These are phyloP conservation scores for Rhodotorula babjevae DNA, from an alignment of 768 basidiomycete species.

Conservation along the genomic window DNA sequence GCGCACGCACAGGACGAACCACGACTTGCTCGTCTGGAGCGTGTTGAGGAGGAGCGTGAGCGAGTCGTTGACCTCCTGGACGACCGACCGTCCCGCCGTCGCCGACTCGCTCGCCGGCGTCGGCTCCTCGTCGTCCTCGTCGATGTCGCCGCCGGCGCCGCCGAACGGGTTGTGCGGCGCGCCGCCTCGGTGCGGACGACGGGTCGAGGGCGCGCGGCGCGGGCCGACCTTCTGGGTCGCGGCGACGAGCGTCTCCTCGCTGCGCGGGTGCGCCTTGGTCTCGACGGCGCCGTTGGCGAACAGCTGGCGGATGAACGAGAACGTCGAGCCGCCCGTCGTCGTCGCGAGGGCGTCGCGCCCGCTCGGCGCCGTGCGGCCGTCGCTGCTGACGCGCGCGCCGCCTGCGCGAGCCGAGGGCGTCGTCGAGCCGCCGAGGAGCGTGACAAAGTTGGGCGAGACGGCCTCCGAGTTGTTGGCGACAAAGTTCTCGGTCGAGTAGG, in stretches of 20 bases:
- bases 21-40: constrained; percentile 48
- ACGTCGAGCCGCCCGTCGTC: constrained; percentile 73
- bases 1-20: constrained; percentile 88
- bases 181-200: constrained; percentile 51
- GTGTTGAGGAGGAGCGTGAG: constrained; percentile 60
- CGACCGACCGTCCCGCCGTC: constrained; percentile 17
- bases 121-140: neutral
- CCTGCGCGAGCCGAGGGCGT: no score
- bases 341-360: constrained; percentile 55
- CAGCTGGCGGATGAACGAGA: constrained; percentile 83
- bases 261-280: constrained; percentile 81
- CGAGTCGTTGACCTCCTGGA: constrained; percentile 55
- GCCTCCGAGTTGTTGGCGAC: constrained; percentile 81
- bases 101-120: neutral
- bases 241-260: constrained; percentile 91
- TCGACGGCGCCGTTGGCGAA: constrained; percentile 86
- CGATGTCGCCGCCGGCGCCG: constrained; percentile 7
- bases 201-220: constrained; percentile 84
- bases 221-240: constrained; percentile 91
- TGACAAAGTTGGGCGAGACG: constrained; percentile 88
- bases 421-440: constrained; percentile 64
- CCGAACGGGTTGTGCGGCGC: constrained; percentile 33
- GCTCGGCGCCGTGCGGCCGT: constrained; percentile 26
- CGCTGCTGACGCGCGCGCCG: neutral
- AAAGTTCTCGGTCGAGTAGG: constrained; percentile 86